Conservation (phyloP, 2,329 filamentous ascomycete genomes). For the Apiospora pterosperma region DNA sequence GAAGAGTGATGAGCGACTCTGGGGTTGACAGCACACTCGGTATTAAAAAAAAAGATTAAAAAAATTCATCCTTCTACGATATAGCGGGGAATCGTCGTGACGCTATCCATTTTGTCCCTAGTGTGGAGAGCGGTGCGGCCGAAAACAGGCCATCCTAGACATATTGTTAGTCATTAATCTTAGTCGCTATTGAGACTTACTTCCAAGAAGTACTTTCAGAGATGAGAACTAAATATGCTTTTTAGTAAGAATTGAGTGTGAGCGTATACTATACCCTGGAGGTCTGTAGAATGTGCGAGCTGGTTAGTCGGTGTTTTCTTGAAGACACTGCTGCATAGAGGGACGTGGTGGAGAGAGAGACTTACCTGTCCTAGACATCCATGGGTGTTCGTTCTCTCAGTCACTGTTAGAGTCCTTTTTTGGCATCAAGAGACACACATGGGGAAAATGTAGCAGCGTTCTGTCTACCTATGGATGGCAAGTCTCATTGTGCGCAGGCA, state of each 20-base stretch:
- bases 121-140: neutral
- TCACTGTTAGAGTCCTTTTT: neutral
- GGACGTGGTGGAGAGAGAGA: neutral
- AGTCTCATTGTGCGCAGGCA: neutral
- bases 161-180: neutral
- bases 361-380: neutral
- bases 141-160: constrained; percentile 1
- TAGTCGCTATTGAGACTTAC: too few species aligned
- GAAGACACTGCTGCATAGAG: neutral
- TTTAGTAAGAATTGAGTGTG: neutral
- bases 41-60: too few species aligned
- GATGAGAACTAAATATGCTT: neutral
- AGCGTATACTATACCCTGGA: too few species aligned
- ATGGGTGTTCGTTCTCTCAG: neutral
- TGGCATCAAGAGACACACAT: neutral
- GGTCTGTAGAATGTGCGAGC: neutral
- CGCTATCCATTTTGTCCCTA: neutral
- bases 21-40: neutral
- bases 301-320: neutral
- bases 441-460: neutral
- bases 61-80: neutral
- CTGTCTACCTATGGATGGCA: neutral
- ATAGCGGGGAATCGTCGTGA: constrained; percentile 4
- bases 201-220: neutral
- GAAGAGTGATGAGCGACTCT: neutral